Evolutionary conservation across 306 rosid species (phyloP), one percentile per base, ranked within the genome.

Genomic region (Malus fusca): DNA sequence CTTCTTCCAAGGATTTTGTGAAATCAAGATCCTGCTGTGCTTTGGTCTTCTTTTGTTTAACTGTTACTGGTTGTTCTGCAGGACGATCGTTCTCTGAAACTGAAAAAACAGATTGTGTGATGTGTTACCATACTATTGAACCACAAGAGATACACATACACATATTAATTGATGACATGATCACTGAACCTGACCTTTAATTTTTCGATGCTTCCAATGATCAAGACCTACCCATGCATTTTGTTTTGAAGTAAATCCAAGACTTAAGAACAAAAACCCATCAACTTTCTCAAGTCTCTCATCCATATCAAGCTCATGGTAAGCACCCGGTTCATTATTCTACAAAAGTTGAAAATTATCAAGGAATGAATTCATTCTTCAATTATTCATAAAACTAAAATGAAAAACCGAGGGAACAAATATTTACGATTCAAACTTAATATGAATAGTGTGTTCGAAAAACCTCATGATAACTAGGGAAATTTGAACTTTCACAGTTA

Each of bases 151-250:
- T 66, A 35, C 46, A 9, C 17, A 19, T 14, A 61, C 1, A 46
- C 69, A 62, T 26, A 25, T 13, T 61, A 69, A 11, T 59, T 14
- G 28, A 23, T 58, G 40, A 59, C 43, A 61, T 18, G 23, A 73
- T 68, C 65, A 65, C 66, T 55, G 69, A 79, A 71, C 18, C 82
- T n/a, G 43, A 95, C 97, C 97, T 87, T 90, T 90, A 70, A 90
- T 71, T 82, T 87, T 92, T 67, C 74, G 81, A 82, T 80, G 89
- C 89, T 95, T 92, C 99, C 97, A 95, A 78, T 92, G 98, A 59
- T 95, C 98, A 66, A 96, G 98, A 60, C 98, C 98, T 69, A 96
- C 98, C 99, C 99, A 95, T 76, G 96, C 90, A 82, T 95, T 92
- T 69, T 81, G 89, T 76, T 89, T 95, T 71, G 89, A 86, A 77